Evolutionary conservation across 257 asterid species (phyloP).

Genomic region (Eustoma russellianum): DNA sequence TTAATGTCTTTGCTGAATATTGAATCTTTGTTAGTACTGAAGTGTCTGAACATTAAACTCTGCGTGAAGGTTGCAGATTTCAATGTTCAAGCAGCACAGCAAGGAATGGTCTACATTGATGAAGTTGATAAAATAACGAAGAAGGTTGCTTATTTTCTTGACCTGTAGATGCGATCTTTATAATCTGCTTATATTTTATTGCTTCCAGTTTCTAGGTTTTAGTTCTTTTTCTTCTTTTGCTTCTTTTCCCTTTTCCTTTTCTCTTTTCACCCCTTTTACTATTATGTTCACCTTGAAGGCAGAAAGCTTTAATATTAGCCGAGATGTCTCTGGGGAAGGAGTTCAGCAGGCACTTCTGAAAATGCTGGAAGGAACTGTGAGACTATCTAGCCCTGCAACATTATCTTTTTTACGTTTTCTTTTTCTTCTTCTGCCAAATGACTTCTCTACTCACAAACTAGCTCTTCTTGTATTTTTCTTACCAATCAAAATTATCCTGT

Average conservation of each 20-base stretch:
- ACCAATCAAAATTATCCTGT: no score
- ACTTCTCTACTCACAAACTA: no score
- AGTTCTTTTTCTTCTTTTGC: not conserved
- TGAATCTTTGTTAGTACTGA: conserved; percentile 10
- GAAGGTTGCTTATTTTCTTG: conserved; percentile 41
- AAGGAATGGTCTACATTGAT: conserved; percentile 91
- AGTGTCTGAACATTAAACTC: conserved; percentile 25
- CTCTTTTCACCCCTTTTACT: not conserved
- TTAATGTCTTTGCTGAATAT: conserved; percentile 4
- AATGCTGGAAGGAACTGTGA: conserved; percentile 96
- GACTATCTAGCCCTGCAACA: conserved; percentile 15
- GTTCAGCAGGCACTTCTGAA: conserved; percentile 94
- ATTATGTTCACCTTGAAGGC: conserved; percentile 32
- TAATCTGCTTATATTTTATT: not conserved
- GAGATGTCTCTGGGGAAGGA: conserved; percentile 97
- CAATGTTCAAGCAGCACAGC: conserved; percentile 95
- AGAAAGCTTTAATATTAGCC: conserved; percentile 81
- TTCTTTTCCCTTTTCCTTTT: conserved; percentile 13
- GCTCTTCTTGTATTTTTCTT: no score
- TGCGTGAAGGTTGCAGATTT: conserved; percentile 77
- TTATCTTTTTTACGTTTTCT: not conserved
- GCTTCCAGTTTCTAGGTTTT: not conserved
- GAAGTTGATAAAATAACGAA: conserved; percentile 96
- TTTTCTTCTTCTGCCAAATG: no score
- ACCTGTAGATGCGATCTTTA: conserved; percentile 6